These are phyloP conservation scores for Hypoxylon trugodes DNA, from an alignment of 495 filamentous ascomycete genomes.

Conservation along the genomic window DNA sequence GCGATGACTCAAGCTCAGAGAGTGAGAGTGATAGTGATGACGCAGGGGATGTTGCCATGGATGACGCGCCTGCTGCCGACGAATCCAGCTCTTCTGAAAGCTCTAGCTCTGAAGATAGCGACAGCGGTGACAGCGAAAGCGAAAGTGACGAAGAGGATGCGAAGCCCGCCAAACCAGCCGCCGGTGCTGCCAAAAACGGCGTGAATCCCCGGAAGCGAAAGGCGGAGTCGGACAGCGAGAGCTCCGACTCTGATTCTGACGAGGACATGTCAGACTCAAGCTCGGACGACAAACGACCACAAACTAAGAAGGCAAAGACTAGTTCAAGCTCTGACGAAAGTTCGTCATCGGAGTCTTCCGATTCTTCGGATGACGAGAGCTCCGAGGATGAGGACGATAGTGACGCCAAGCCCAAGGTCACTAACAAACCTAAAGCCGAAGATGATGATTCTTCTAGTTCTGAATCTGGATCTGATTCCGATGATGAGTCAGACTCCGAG, in stretches of 20 bases:
- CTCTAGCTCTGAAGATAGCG: slow-evolving; percentile 58
- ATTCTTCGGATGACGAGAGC: slow-evolving; percentile 50
- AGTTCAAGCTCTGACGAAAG: slow-evolving; percentile 38
- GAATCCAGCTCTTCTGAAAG: slow-evolving; percentile 56
- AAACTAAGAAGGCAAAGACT: slow-evolving; percentile 51
- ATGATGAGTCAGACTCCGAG: slow-evolving; percentile 51
- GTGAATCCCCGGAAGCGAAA: slow-evolving; percentile 69
- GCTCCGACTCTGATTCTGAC: slow-evolving; percentile 51
- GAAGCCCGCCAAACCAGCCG: slow-evolving; percentile 50
- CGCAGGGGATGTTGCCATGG: slow-evolving; percentile 67
- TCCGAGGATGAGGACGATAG: slow-evolving; percentile 49
- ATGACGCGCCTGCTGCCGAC: slow-evolving; percentile 54
- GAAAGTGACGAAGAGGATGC: slow-evolving; percentile 69
- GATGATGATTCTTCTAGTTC: slow-evolving; percentile 49
- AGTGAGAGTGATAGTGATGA: slow-evolving; percentile 46
- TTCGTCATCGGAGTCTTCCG: slow-evolving; percentile 39
- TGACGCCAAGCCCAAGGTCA: slow-evolving; percentile 33
- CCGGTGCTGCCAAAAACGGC: slow-evolving; percentile 28
- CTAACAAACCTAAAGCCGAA: slow-evolving; percentile 32
- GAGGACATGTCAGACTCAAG: slow-evolving; percentile 41
- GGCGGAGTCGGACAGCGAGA: slow-evolving; percentile 60
- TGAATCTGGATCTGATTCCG: slow-evolving; percentile 56
- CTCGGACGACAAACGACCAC: slow-evolving; percentile 47
- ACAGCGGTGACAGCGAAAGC: slow-evolving; percentile 39
- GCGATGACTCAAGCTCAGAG: slow-evolving; percentile 46